Evolutionary conservation across 768 basidiomycete genomes (phyloP), one percentile per base, ranked within the genome.

Genomic region (Russula brevipes): DNA sequence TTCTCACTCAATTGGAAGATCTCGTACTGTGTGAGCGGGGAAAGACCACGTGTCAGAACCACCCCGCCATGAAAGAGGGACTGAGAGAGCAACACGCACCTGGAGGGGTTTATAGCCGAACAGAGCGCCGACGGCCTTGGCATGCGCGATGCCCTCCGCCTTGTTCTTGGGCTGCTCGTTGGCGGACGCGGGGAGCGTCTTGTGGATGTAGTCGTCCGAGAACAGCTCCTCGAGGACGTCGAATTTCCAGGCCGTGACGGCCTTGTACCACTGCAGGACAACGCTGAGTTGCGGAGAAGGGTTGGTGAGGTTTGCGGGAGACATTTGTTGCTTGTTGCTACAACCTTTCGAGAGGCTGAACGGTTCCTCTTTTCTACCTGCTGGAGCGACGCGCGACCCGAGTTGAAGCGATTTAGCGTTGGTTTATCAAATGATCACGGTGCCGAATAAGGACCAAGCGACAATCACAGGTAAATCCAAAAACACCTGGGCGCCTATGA

Each of bases 271-370:
- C 35, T 45, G 38, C 17, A 30, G 19, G 17, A 64, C 47, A n/a
- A 19, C 42, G 54, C 47, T 36, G 47, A 64, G 46, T 35, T 64
- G 63, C 30, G 54, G 51, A 11, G 63, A 64, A 12, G 53, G 45
- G 24, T 59, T 59, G 33, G 30, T 5, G 35, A 42, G 1, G 8
- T 24, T 11, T 41, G 42, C 33, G 17, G 31, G 31, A 17, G 56
- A 14, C 30, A 53, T 42, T 44, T 46, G 35, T 42, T 14, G 41
- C 12, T 5, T 42, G 16, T 2, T 39, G 44, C 6, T 3, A 24
- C 24, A 24, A 24, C 24, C 24, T 24, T 24, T 24, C 24, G 24
- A 24, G 24, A 24, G 24, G 24, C 24, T 24, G 24, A 24, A 14
- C 14, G 4, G 16, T 0, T 38, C 24, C 19, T 19, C 10, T 54